phyloP scores from a whole-genome alignment of 352 stramenopile genomes.

The Blastocystis sp. region DNA sequence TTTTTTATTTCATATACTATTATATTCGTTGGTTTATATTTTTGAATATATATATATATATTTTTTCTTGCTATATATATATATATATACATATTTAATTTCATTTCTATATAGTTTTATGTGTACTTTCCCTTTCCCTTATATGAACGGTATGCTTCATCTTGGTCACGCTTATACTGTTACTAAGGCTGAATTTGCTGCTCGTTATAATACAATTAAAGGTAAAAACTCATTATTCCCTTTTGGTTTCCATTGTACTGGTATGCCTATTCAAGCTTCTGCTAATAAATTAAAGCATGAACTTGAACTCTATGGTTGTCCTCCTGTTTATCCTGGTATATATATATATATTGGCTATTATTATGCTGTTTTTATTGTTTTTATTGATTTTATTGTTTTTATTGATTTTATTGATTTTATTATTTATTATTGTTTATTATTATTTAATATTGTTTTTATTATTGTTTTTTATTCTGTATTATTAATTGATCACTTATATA shows the following conservation, averaged over 20 bases:
- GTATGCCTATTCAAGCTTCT: constrained; percentile 96
- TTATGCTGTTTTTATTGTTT: no score
- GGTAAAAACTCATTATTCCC: constrained; percentile 96
- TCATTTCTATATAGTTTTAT: constrained; percentile 65
- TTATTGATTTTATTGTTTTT: no score
- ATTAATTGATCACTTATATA: not conserved
- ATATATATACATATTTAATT: no score
- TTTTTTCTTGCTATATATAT: no score
- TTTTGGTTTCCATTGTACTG: constrained; percentile 97
- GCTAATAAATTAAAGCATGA: constrained; percentile 97
- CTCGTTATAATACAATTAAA: constrained; percentile 76
- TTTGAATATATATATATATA: no score
- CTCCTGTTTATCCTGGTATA: constrained; percentile 63
- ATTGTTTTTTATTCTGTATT: no score
- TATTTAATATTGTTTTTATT: no score
- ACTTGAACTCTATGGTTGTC: constrained; percentile 72
- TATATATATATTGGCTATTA: no score
- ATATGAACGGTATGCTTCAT: constrained; percentile 98
- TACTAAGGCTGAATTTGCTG: constrained; percentile 83
- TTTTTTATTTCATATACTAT: no score
- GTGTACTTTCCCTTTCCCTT: constrained; percentile 96
- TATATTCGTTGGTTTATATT: no score
- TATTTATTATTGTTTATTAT: no score
- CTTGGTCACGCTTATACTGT: constrained; percentile 88
- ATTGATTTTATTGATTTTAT: no score